Conservation (phyloP, 2,329 filamentous ascomycete species). For the Cordyceps fumosorosea region DNA sequence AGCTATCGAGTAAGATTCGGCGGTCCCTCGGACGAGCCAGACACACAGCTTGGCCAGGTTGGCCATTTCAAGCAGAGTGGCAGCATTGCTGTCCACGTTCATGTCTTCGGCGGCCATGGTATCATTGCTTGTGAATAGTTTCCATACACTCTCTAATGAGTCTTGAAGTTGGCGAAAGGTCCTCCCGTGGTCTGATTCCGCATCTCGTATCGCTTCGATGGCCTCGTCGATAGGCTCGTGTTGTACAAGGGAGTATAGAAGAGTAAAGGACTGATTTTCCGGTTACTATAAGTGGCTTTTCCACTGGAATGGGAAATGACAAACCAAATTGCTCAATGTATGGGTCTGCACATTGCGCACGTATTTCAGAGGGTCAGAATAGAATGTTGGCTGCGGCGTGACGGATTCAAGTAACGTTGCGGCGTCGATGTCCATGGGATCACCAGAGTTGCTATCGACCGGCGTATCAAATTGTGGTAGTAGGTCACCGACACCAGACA, state of each 20-base stretch:
- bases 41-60: conserved; percentile 42
- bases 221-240: conserved; percentile 32
- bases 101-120: conserved; percentile 29
- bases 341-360: conserved; percentile 31
- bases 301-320: conserved; percentile 15
- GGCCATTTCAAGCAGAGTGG: conserved; percentile 36
- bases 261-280: not conserved
- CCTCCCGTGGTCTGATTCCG: conserved; percentile 27
- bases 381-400: conserved; percentile 25
- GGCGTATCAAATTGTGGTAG: conserved; percentile 26
- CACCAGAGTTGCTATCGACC: conserved; percentile 20
- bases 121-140: conserved; percentile 27
- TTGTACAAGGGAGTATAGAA: conserved; percentile 23
- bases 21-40: conserved; percentile 32
- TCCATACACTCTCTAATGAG: conserved; percentile 28
- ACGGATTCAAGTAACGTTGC: conserved; percentile 23
- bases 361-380: conserved; percentile 31
- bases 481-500: conserved; percentile 33
- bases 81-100: conserved; percentile 27
- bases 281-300: not conserved
- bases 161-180: conserved; percentile 26
- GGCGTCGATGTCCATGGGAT: conserved; percentile 29
- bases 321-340: conserved; percentile 35
- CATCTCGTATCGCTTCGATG: conserved; percentile 26
- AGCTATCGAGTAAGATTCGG: conserved; percentile 33